Evolutionary conservation across 1,139 yeast genomes (phyloP), one percentile per base, ranked within the genome.

Genomic region (Hanseniaspora gamundiae): DNA sequence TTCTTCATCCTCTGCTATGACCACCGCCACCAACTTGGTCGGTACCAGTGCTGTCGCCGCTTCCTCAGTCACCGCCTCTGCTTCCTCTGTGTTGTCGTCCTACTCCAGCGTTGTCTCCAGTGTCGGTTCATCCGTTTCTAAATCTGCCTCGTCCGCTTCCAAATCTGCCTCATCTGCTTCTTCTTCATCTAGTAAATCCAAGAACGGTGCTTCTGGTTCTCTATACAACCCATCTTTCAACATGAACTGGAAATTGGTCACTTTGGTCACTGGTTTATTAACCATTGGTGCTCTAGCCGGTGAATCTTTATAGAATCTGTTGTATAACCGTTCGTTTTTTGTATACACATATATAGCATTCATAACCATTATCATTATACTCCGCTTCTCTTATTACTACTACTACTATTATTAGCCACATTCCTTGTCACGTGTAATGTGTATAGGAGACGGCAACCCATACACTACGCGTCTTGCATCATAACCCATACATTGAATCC

Each of bases 231-330:
- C 39, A 27, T 84, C 44, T 0, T 64, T 84, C 36, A 78, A 73
- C 0, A 77, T 76, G 1, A 74, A 85, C 42, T 82, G 81, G 76
- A 86, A 93, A 0, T 86, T 80, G 16, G 78, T 85, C 39, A 84
- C 93, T 0, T 81, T 84, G 36, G 64, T 84, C 48, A 77, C 87
- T 29, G 94, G 94, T 3, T 78, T 84, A 10, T 38, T 44, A 39
- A 41, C 46, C 11, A 61, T 80, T 40, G 94, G 94, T 1, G 91
- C 81, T 0, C 61, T 83, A 35, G 64, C 78, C 30, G 88, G 91
- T 8, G 83, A 77, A 45, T 71, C 57, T 56, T 62, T 70, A 19
- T 33, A 33, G n/a, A n/a, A n/a, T n/a, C n/a, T n/a, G n/a, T n/a
- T n/a, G n/a, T n/a, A n/a, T n/a, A n/a, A n/a, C n/a, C n/a, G 19